Conservation (phyloP, 2,329 filamentous ascomycete genomes). For the Clonostachys rosea region DNA sequence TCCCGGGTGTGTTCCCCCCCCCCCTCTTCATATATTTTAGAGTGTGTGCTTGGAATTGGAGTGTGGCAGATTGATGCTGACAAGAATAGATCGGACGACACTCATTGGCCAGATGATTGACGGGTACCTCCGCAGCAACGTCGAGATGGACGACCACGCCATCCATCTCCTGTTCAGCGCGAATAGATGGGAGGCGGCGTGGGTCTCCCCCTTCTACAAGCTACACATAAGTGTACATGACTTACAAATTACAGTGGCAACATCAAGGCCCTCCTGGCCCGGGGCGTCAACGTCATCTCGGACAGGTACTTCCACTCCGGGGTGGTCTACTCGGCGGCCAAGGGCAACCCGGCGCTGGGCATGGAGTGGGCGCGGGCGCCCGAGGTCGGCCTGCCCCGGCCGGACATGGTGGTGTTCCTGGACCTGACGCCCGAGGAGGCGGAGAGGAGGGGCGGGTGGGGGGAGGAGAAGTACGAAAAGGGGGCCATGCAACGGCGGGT, state of each 20-base stretch:
- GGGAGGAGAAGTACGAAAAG: slow-evolving; percentile 84
- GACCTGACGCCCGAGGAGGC: slow-evolving; percentile 74
- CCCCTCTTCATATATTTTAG: not conserved
- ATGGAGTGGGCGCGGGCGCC: slow-evolving; percentile 80
- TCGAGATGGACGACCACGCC: slow-evolving; percentile 77
- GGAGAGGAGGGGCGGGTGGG: slow-evolving; percentile 76
- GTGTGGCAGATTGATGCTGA: not conserved
- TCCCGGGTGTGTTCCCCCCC: slow-evolving; percentile 37
- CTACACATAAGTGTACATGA: not conserved
- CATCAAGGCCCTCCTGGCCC: slow-evolving; percentile 48
- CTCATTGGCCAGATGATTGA: slow-evolving; percentile 86
- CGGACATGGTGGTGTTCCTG: slow-evolving; percentile 84
- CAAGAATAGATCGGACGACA: slow-evolving; percentile 65
- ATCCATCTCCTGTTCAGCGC: slow-evolving; percentile 89
- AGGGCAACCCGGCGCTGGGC: slow-evolving; percentile 64
- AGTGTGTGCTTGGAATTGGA: not conserved
- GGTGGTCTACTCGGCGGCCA: slow-evolving; percentile 88
- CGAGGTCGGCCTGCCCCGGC: slow-evolving; percentile 80
- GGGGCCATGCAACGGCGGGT: slow-evolving; percentile 78
- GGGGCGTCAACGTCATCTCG: slow-evolving; percentile 73
- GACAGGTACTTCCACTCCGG: slow-evolving; percentile 96
- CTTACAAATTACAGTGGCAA: slow-evolving; percentile 31
- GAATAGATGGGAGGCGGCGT: slow-evolving; percentile 78
- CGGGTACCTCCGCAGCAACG: slow-evolving; percentile 67
- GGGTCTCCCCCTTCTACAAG: slow-evolving; percentile 16